Evolutionary conservation across 2,329 filamentous ascomycete genomes (phyloP), one percentile per base, ranked within the genome.

Genomic region (Trichophyton rubrum): DNA sequence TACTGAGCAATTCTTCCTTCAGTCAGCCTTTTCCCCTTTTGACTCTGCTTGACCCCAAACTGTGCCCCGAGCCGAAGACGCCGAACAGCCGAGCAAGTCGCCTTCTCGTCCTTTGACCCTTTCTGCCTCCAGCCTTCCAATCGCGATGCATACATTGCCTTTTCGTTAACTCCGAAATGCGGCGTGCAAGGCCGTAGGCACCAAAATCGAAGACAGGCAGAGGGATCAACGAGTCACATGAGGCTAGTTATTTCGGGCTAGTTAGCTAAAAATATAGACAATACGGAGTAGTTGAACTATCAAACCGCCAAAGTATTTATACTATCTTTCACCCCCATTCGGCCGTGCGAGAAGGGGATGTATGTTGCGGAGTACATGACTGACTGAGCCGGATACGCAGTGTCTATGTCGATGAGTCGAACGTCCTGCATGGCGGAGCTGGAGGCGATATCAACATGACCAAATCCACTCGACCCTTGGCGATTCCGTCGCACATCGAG

Each of bases 391-490:
- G 6, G 5, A 15, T 24, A 53, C 4, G 15, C 51, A 33, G 24
- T 55, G 27, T 17, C 51, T 35, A 30, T 20, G 24, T 15, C 33
- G 51, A 55, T 35, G 51, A 55, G n/a, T 38, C 27, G 51, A 27
- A 17, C 13, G 5, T 15, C 13, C 27, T 35, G 30, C 27, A 35
- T 15, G 51, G 15, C 27, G 51, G 51, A 55, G 27, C 24, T 35
- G 55, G 55, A 57, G 55, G 55, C n/a, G 55, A 24, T n/a, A 57
- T 24, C 55, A 43, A 57, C 33, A 41, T 57, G 55, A 57, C 55
- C n/a, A 43, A 17, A 55, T 27, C 51, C 13, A 38, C 11, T 35
- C 51, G 51, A 9, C 51, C 51, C 15, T 20, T 55, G 51, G 51
- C 51, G 51, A 55, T 55, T 55, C 51, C 51, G 9, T 15, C 51